Evolutionary conservation across 805 yeast genomes (phyloP).

Genomic region (Teunomyces pallodes): DNA sequence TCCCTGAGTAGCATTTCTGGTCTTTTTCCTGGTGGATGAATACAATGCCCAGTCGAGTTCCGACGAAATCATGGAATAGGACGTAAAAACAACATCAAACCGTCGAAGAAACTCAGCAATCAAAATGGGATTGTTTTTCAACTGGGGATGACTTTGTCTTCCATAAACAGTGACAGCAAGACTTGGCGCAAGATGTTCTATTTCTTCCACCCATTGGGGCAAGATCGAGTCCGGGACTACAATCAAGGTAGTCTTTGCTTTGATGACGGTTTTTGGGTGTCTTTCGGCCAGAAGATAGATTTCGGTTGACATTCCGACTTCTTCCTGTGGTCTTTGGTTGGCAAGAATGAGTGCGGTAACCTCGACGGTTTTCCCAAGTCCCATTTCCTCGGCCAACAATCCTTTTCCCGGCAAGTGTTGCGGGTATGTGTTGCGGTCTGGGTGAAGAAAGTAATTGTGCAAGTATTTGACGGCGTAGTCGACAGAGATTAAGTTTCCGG

Average conservation of each 20-base stretch:
- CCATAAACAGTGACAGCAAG: conserved; percentile 61
- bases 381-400: conserved; percentile 92
- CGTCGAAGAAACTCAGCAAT: conserved; percentile 55
- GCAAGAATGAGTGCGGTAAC: conserved; percentile 60
- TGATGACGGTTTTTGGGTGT: conserved; percentile 44
- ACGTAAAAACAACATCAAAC: conserved; percentile 77
- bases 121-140: conserved; percentile 30
- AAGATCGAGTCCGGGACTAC: conserved; percentile 84
- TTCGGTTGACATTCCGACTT: conserved; percentile 29
- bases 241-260: conserved; percentile 70
- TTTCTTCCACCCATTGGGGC: conserved; percentile 83
- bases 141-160: conserved; percentile 43
- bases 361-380: conserved; percentile 93
- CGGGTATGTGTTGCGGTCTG: conserved; percentile 20
- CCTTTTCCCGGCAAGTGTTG: conserved; percentile 53
- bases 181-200: conserved; percentile 54
- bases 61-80: conserved; percentile 65
- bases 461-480: conserved; percentile 13
- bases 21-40: conserved; percentile 54
- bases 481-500: conserved; percentile 39
- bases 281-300: conserved; percentile 33
- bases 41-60: conserved; percentile 81
- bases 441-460: conserved; percentile 21
- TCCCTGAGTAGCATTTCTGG: conserved; percentile 36
- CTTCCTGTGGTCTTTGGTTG: conserved; percentile 51